Evolutionary conservation across 2,329 filamentous ascomycete species (phyloP), one percentile per base, ranked within the genome.

Genomic region (Acrocalymma vagum): DNA sequence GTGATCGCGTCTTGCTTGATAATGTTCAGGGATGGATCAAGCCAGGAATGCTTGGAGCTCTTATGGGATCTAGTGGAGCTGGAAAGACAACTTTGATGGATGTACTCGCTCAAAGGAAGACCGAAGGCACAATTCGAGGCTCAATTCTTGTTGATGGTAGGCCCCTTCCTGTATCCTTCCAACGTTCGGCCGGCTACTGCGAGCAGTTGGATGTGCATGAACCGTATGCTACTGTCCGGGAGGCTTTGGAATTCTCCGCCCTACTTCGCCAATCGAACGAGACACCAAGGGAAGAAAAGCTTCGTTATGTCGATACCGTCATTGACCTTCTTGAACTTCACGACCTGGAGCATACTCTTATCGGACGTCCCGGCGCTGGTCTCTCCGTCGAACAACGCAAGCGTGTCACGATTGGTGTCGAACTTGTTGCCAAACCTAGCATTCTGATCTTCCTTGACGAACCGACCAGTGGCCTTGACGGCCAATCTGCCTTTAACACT

Each of bases 391-490:
- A 85, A 52, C 83, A 86, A 55, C 45, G 48, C 20, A 51, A 51
- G 29, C 44, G 48, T 13, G 41, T 86, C 7, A 85, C 79, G 1
- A 82, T 82, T 34, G 79, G 77, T 35, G 77, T 82, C 13, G 79
- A 82, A 53, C 69, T 82, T 21, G 52, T 91, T 14, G 35, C 78
- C 0, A 80, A 87, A 67, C 86, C 86, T 1, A 78, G 86, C 44
- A 75, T 89, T 7, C 75, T 90, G 2, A 77, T 90, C 10, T 90
- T 90, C 75, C 74, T 90, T 11, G 87, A 90, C 49, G 86, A 90
- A 65, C 87, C 86, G 0, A 90, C 86, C 0, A 86, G 83, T 2
- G 86, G 87, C 36, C 79, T 90, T 0, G 84, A 87, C 55, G 81
- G 78, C 15, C 82, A 87, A 60, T 82, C 80, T 28, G 84, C 86